phyloP scores from a whole-genome alignment of 2,329 filamentous ascomycete genomes.

The Blastomyces parvus region DNA sequence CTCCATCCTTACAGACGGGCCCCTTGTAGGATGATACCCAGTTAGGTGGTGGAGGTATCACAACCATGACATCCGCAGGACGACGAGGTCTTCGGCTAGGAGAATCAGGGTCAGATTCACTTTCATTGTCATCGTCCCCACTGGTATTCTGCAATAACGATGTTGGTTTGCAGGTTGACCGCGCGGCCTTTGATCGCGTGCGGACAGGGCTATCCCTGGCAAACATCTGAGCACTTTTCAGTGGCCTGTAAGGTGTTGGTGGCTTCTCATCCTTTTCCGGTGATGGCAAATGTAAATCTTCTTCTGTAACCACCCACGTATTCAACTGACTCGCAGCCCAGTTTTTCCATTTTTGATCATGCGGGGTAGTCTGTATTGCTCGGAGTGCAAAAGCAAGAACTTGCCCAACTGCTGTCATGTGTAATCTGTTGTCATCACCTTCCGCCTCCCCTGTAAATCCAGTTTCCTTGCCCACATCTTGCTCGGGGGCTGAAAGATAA shows the following conservation, averaged over 20 bases:
- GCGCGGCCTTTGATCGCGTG: constrained; percentile 10
- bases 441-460: constrained; percentile 14
- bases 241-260: not conserved
- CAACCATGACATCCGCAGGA: constrained; percentile 12
- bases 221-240: constrained; percentile 7
- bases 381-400: constrained; percentile 25
- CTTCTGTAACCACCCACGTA: constrained; percentile 20
- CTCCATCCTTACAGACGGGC: constrained; percentile 14
- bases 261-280: constrained; percentile 14
- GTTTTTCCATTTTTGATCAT: constrained; percentile 17
- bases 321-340: constrained; percentile 15
- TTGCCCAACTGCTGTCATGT: constrained; percentile 27
- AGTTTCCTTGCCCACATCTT: constrained; percentile 22
- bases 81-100: constrained; percentile 13
- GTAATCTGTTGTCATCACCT: constrained; percentile 17
- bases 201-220: constrained; percentile 10
- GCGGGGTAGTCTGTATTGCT: constrained; percentile 18
- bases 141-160: not conserved
- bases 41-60: constrained; percentile 9
- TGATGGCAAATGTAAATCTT: constrained; percentile 13
- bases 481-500: constrained; percentile 24
- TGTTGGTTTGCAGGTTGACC: constrained; percentile 9
- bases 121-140: constrained; percentile 11
- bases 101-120: constrained; percentile 11
- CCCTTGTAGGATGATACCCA: constrained; percentile 8